A percentile compares a stretch with the other conserved stretches of the same genome.
phyloP scores from a whole-genome alignment of 441 rosid genomes.

The Erodium moschatum region DNA sequence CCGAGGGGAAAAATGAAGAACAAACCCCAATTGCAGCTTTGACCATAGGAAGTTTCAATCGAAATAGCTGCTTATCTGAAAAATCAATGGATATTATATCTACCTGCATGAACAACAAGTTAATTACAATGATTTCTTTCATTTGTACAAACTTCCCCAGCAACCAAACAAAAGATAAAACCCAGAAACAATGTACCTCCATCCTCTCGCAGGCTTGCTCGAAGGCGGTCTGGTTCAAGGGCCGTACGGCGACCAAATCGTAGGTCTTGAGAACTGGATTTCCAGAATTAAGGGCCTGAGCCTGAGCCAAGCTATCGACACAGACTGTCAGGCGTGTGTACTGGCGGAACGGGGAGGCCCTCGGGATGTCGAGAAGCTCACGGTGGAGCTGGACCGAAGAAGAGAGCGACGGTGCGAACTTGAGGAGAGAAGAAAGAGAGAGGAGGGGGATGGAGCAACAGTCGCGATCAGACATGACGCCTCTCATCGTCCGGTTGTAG shows the following conservation, averaged over 20 bases:
- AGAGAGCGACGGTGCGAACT: conserved; percentile 47
- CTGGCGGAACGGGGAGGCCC: conserved; percentile 72
- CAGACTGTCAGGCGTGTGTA: conserved; percentile 75
- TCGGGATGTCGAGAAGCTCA: conserved; percentile 53
- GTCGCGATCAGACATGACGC: conserved; percentile 69
- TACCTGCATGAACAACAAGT: conserved; percentile 34
- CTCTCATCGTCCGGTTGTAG: conserved; percentile 57
- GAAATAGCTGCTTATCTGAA: conserved; percentile 49
- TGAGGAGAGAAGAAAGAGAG: conserved; percentile 55
- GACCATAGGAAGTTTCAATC: conserved; percentile 51
- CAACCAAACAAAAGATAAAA: not conserved
- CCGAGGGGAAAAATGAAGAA: conserved; percentile 6
- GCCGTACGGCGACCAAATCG: conserved; percentile 65
- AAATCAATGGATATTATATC: conserved; percentile 70
- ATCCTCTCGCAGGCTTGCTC: conserved; percentile 62
- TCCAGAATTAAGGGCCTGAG: conserved; percentile 53
- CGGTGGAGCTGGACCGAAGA: conserved; percentile 69
- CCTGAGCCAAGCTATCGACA: conserved; percentile 46
- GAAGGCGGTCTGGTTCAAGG: conserved; percentile 56
- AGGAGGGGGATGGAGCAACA: conserved; percentile 59
- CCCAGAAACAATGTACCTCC: conserved; percentile 27
- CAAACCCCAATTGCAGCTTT: conserved; percentile 67
- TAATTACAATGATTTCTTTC: too few relatives aligned
- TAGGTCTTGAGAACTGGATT: conserved; percentile 64
- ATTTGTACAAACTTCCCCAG: not conserved